These are phyloP conservation scores for Paraconiothyrium sp. DNA, from an alignment of 2,329 filamentous ascomycete species.

Conservation along the genomic window DNA sequence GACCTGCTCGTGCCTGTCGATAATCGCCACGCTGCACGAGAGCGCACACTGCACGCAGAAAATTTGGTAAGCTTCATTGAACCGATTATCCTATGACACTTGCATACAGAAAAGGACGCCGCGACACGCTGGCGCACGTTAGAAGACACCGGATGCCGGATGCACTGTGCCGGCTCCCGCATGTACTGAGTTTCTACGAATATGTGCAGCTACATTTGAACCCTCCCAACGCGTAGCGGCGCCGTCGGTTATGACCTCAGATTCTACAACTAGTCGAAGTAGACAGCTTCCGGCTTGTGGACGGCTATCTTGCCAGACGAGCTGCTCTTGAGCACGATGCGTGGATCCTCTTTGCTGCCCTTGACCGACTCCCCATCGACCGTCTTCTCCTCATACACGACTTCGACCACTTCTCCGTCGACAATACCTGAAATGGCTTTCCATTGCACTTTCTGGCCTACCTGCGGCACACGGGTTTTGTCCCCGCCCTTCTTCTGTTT, in stretches of 20 bases:
- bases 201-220: slow-evolving; percentile 21
- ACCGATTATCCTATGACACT: slow-evolving; percentile 17
- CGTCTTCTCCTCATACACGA: slow-evolving; percentile 52
- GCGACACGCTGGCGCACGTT: slow-evolving; percentile 25
- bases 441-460: slow-evolving; percentile 55
- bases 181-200: slow-evolving; percentile 11
- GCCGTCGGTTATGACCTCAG: slow-evolving; percentile 5
- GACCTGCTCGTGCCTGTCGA: slow-evolving; percentile 22
- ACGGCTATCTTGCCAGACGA: slow-evolving; percentile 54
- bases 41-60: slow-evolving; percentile 10
- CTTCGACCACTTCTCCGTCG: slow-evolving; percentile 54
- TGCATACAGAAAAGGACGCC: slow-evolving; percentile 14
- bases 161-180: slow-evolving; percentile 23
- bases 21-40: slow-evolving; percentile 28
- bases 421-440: slow-evolving; percentile 52
- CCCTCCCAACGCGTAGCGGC: slow-evolving; percentile 15
- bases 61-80: slow-evolving; percentile 22
- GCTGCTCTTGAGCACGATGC: slow-evolving; percentile 53
- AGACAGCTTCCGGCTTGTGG: slow-evolving; percentile 56
- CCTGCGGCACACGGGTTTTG: slow-evolving; percentile 53
- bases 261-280: slow-evolving; percentile 47
- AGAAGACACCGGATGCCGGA: slow-evolving; percentile 20
- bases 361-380: slow-evolving; percentile 55
- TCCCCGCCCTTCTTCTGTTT: slow-evolving; percentile 47
- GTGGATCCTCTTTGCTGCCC: slow-evolving; percentile 54